Conservation (phyloP, 2,329 filamentous ascomycete genomes). For the Pseudodiploospora longispora region DNA sequence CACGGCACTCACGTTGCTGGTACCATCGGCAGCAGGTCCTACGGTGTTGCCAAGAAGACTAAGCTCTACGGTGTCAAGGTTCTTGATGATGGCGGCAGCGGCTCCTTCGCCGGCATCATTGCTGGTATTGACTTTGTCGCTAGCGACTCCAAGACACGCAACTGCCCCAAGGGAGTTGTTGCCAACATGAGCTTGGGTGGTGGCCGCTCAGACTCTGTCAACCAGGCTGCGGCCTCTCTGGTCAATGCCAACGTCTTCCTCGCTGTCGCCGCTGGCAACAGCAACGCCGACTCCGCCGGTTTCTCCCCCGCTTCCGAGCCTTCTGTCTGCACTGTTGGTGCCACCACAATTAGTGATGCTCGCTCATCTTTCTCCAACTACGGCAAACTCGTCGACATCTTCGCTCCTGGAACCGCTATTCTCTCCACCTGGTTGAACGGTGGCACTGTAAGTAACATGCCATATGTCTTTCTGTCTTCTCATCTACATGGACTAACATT, state of each 20-base stretch:
- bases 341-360: slow-evolving; percentile 31
- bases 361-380: slow-evolving; percentile 45
- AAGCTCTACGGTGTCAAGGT: slow-evolving; percentile 39
- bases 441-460: slow-evolving; percentile 17
- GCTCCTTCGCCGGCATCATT: slow-evolving; percentile 32
- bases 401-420: slow-evolving; percentile 40
- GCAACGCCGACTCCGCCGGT: slow-evolving; percentile 32
- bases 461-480: no score
- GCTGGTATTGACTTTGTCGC: slow-evolving; percentile 38
- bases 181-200: slow-evolving; percentile 53
- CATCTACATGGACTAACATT: not conserved
- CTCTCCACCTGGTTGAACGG: slow-evolving; percentile 40
- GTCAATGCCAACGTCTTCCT: slow-evolving; percentile 41
- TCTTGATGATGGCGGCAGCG: slow-evolving; percentile 26
- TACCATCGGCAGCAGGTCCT: slow-evolving; percentile 24
- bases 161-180: slow-evolving; percentile 37
- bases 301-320: slow-evolving; percentile 41
- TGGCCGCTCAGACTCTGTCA: slow-evolving; percentile 34
- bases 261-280: slow-evolving; percentile 50
- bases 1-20: slow-evolving; percentile 34
- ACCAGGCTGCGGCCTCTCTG: slow-evolving; percentile 40
- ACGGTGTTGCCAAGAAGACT: slow-evolving; percentile 35
- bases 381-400: slow-evolving; percentile 40
- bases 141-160: slow-evolving; percentile 25
- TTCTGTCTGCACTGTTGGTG: slow-evolving; percentile 45